phyloP scores from a whole-genome alignment of 2,329 filamentous ascomycete genomes.

The Colletotrichum eleusines region DNA sequence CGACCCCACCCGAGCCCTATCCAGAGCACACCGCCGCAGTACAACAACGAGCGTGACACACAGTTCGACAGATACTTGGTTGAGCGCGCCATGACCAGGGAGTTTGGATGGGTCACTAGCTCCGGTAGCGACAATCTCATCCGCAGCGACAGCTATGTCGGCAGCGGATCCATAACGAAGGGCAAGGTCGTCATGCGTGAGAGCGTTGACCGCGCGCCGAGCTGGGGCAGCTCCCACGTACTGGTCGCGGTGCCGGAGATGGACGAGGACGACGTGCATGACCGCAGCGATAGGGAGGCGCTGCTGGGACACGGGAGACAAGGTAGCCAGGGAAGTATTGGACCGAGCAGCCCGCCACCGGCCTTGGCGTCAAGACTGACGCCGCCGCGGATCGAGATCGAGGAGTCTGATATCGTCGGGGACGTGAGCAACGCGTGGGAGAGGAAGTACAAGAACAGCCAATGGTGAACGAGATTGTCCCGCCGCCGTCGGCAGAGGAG shows the following conservation, averaged over 20 bases:
- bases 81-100: slow-evolving; percentile 49
- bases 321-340: slow-evolving; percentile 25
- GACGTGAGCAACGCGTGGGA: slow-evolving; percentile 46
- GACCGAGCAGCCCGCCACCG: slow-evolving; percentile 3
- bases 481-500: not conserved
- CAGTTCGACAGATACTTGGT: slow-evolving; percentile 48
- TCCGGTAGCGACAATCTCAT: slow-evolving; percentile 35
- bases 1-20: slow-evolving; percentile 13
- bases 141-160: slow-evolving; percentile 47
- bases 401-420: slow-evolving; percentile 44
- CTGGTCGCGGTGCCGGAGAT: slow-evolving; percentile 57
- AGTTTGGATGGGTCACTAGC: slow-evolving; percentile 50
- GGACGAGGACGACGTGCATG: slow-evolving; percentile 47
- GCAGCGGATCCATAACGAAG: slow-evolving; percentile 42
- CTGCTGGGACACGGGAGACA: slow-evolving; percentile 45
- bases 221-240: slow-evolving; percentile 54
- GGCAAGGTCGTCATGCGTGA: slow-evolving; percentile 35
- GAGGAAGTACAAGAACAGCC: slow-evolving; percentile 45
- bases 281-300: slow-evolving; percentile 47
- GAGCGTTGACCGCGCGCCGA: slow-evolving; percentile 49
- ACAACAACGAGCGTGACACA: slow-evolving; percentile 48
- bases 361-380: not conserved
- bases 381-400: slow-evolving; percentile 38
- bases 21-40: slow-evolving; percentile 31
- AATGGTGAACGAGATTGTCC: not conserved